Evolutionary conservation across 129 eudicot genomes (phyloP).

Genomic region (Helianthus annuus): HanXRQr2.0-SUNRISE NC_035445.2:4238649-4239148

Average conservation of each 20-base stretch:
- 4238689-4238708: constrained; percentile 98
- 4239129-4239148: constrained; percentile 86
- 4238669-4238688: constrained; percentile 98
- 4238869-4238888: constrained; percentile 99
- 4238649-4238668: constrained; percentile 96
- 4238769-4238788: constrained; percentile 93
- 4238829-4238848: constrained; percentile 97
- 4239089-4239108: constrained; percentile 81
- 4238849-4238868: constrained; percentile 96
- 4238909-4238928: constrained; percentile 88
- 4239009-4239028: constrained; percentile 89
- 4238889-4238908: constrained; percentile 98
- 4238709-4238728: constrained; percentile 96
- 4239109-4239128: constrained; percentile 87
- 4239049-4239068: constrained; percentile 87
- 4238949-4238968: constrained; percentile 89
- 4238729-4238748: constrained; percentile 76
- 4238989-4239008: constrained; percentile 66
- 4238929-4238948: constrained; percentile 79
- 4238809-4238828: constrained; percentile 85
- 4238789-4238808: constrained; percentile 80
- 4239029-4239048: constrained; percentile 70
- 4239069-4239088: constrained; percentile 93
- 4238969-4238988: constrained; percentile 89
- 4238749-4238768: constrained; percentile 98